Conservation (phyloP, 345 rosid species). For the Aegle marmelos region DNA sequence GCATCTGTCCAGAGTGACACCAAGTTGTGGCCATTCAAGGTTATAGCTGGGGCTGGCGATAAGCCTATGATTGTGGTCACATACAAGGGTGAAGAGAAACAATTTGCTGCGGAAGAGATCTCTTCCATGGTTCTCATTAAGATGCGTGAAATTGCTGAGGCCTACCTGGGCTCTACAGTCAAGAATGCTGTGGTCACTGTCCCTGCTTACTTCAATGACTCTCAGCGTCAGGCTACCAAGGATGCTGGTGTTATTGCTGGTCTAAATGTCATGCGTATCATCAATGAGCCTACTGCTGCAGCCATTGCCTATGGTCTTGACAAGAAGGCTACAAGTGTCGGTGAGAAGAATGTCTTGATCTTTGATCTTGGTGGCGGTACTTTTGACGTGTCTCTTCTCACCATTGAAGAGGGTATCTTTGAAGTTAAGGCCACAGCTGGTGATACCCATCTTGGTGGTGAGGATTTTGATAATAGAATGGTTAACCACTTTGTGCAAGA, state of each 20-base stretch:
- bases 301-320: slow-evolving; percentile 87
- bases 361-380: slow-evolving; percentile 86
- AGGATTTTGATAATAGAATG: slow-evolving; percentile 78
- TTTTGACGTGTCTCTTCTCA: slow-evolving; percentile 75
- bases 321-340: slow-evolving; percentile 72
- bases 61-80: slow-evolving; percentile 66
- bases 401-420: slow-evolving; percentile 75
- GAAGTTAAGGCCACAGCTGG: slow-evolving; percentile 83
- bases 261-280: slow-evolving; percentile 68
- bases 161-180: slow-evolving; percentile 57
- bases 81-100: slow-evolving; percentile 73
- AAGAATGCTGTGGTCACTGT: slow-evolving; percentile 82
- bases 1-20: slow-evolving; percentile 67
- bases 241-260: slow-evolving; percentile 85
- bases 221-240: slow-evolving; percentile 79
- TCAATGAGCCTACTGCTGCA: slow-evolving; percentile 78
- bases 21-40: slow-evolving; percentile 78
- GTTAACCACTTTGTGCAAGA: slow-evolving; percentile 73
- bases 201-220: slow-evolving; percentile 77
- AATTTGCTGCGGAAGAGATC: slow-evolving; percentile 69
- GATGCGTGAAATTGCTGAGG: slow-evolving; percentile 86
- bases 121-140: slow-evolving; percentile 79
- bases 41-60: slow-evolving; percentile 59
- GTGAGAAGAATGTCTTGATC: slow-evolving; percentile 72
- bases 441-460: slow-evolving; percentile 80